Percentiles rank a stretch among this genome's conserved stretches.
Conservation (phyloP, 768 basidiomycete species). For the Lyophyllum decastes region DNA sequence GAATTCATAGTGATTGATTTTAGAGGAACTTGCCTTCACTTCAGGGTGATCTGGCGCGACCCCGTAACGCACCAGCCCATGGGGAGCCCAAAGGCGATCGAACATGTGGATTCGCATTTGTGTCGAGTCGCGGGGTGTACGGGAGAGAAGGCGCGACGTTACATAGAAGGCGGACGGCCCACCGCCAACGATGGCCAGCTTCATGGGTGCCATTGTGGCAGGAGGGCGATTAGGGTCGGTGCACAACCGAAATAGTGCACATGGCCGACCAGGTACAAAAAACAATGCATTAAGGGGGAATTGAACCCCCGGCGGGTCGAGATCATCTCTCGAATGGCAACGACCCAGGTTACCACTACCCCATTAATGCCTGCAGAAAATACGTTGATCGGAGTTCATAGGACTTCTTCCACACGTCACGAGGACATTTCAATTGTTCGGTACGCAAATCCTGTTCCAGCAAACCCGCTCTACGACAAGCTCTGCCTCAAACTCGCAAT, state of each 20-base stretch:
- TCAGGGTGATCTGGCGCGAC: slow-evolving; percentile 99
- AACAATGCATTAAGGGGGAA: neutral
- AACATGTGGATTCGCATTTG: slow-evolving; percentile 75
- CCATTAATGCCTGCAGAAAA: no score
- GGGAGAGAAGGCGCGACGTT: slow-evolving; percentile 79
- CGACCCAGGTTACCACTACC: no score
- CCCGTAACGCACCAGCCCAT: slow-evolving; percentile 93
- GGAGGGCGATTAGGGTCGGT: neutral
- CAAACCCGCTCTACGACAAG: neutral
- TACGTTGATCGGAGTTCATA: no score
- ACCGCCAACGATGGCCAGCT: slow-evolving; percentile 89
- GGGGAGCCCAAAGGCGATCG: slow-evolving; percentile 92
- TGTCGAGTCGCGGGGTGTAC: slow-evolving; percentile 42
- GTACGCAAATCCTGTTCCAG: no score
- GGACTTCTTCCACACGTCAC: no score
- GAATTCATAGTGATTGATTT: neutral
- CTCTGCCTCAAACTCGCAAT: slow-evolving; percentile 11
- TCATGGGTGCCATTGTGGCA: slow-evolving; percentile 38
- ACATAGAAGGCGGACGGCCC: slow-evolving; percentile 98
- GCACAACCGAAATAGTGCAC: no score
- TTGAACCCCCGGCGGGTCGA: no score
- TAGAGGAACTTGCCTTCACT: slow-evolving; percentile 69
- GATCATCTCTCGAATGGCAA: no score
- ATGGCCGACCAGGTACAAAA: no score
- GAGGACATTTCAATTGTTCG: no score